Evolutionary conservation across 805 yeast genomes (phyloP), one percentile per base, ranked within the genome.

Genomic region (Jamesozyma gamospora): DNA sequence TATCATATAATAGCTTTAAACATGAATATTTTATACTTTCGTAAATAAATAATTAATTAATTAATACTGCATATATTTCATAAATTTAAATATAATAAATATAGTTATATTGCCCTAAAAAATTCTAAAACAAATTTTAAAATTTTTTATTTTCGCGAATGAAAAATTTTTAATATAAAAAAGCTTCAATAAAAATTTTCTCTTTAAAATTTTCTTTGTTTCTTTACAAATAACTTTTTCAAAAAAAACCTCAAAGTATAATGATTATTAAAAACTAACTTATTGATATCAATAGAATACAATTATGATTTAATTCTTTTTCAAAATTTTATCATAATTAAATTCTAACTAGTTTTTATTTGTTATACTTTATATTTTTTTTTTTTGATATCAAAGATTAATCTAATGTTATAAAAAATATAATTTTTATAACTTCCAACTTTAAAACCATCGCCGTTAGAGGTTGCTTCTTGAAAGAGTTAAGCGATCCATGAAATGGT

Each of bases 401-500:
- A 44, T 36, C 41, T 27, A 15, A 41, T 17, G 34, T 27, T 15
- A 29, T n/a, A 30, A 26, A 21, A 13, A 15, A 27, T 24, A 26
- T 36, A 26, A 28, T 25, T 12, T 16, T 29, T 21, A n/a, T 28
- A 30, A 31, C 44, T 49, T 50, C 66, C 92, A 79, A 76, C 85
- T 79, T 82, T 84, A 86, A 86, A 86, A 86, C 96, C 96, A 86
- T 86, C 86, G 95, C 88, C 76, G 84, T 80, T 79, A 63, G 87
- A 85, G 95, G 94, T 81, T 79, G 86, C 85, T 71, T 66, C 63
- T 63, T 54, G 57, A 52, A 53, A 40, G 49, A 38, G 71, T 67
- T 63, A 64, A 70, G 80, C 73, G 82, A 79, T 75, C 87, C 94
- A 84, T 84, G 94, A 84, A 80, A 78, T 71, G 83, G 88, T 81